These are phyloP conservation scores for Eucalyptus sideroxylon DNA, from an alignment of 345 rosid genomes.

Conservation along the genomic window DNA sequence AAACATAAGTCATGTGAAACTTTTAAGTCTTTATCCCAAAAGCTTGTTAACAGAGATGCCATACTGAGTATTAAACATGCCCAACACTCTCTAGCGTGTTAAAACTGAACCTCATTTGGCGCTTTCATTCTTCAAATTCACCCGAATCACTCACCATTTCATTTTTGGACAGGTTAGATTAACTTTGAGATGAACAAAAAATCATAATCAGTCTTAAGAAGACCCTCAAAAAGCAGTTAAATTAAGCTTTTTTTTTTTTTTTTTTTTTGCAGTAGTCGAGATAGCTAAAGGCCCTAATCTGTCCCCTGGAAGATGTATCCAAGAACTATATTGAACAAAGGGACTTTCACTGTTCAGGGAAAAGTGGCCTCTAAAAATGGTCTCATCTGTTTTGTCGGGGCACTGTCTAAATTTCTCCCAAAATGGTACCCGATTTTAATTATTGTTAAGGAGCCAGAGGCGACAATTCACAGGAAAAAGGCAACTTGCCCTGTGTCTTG, in stretches of 20 bases:
- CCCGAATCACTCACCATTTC: too few species aligned
- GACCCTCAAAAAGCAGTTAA: neutral
- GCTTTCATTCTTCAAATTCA: too few species aligned
- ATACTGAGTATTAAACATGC: neutral
- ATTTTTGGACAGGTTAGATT: too few species aligned
- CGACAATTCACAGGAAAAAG: neutral
- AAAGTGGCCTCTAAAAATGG: neutral
- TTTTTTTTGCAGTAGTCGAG: neutral
- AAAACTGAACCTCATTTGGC: too few species aligned
- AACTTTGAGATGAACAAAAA: neutral
- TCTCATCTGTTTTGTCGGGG: neutral
- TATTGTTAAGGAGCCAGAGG: neutral
- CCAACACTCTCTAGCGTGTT: too few species aligned
- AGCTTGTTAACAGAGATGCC: neutral
- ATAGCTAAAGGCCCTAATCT: neutral
- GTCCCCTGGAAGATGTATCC: neutral
- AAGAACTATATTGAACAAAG: neutral
- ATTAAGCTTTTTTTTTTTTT: neutral
- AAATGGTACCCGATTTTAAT: neutral
- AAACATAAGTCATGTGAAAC: neutral
- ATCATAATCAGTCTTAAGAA: neutral
- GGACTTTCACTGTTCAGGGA: neutral
- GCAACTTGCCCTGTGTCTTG: neutral
- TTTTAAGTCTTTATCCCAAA: neutral
- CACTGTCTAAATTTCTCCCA: neutral